Percentiles rank a stretch among this genome's conserved stretches.
These are phyloP conservation scores for Lojkania enalia DNA, from an alignment of 2,329 filamentous ascomycete genomes.

Conservation along the genomic window DNA sequence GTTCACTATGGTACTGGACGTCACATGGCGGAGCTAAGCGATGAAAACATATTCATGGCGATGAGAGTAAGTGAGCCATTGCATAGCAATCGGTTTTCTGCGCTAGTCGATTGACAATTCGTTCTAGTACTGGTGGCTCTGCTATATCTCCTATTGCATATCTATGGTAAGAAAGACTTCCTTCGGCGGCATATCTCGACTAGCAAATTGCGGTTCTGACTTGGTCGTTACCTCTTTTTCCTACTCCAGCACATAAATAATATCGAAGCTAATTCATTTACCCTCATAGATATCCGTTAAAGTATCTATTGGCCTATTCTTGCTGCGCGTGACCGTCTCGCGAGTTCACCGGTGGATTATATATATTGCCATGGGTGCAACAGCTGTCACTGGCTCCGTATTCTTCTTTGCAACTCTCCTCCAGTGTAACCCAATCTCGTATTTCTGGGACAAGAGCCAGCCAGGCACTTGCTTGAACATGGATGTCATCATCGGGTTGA, in stretches of 20 bases:
- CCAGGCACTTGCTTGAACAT: conserved; percentile 48
- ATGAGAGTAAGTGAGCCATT: conserved; percentile 28
- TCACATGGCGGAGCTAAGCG: conserved; percentile 29
- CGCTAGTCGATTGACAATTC: background rate
- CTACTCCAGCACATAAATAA: no score
- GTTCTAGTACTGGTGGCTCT: conserved; percentile 40
- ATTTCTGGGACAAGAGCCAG: conserved; percentile 54
- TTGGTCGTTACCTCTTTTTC: no score
- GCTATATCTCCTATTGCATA: conserved; percentile 38
- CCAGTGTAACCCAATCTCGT: conserved; percentile 55
- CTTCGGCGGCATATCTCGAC: no score
- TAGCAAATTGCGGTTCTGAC: no score
- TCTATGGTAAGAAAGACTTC: no score
- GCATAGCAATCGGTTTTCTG: no score
- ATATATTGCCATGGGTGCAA: conserved; percentile 39
- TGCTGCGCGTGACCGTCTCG: conserved; percentile 38
- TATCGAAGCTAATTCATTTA: no score
- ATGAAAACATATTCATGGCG: conserved; percentile 29
- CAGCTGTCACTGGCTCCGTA: conserved; percentile 42
- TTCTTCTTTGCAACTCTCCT: conserved; percentile 55
- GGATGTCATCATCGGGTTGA: conserved; percentile 48
- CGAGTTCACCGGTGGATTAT: conserved; percentile 41
- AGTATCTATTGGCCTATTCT: conserved; percentile 39
- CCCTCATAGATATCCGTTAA: conserved; percentile 39
- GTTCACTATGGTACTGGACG: conserved; percentile 38